Base-by-base conservation (phyloP, 768 basidiomycete genomes). In the Pisolithus microcarpus region DNA sequence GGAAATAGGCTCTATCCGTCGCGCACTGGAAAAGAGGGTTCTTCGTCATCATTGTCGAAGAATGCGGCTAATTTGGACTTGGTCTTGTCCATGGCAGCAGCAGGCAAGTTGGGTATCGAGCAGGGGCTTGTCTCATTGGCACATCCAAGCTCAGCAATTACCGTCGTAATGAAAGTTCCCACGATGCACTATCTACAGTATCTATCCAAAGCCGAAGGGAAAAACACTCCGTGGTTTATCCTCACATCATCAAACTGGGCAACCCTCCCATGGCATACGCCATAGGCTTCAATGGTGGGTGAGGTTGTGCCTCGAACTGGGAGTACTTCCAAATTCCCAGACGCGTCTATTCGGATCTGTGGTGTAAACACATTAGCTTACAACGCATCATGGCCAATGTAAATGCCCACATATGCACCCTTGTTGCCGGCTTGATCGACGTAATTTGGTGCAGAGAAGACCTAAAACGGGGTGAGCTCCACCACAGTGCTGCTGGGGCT, bases 391-490 rank as follows among this genome's bases (percentile, higher is more conserved):
- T 39, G 40, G 42, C 26, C 19, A 37, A 23, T 48, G 15, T 39
- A 52, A 18, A 43, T 16, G 74, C 85, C 65, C 63, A 91, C 90
- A 67, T 86, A 94, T 53, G 92, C 92, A 9, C 87, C 93, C 69
- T 91, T 92, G 70, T 95, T 95, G 6, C 89, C 87, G 3, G 78
- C 83, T 62, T 92, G 88, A 69, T 95, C 92, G 24, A 91, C 87
- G 59, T 94, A 93, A 65, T 98, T 97, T 4, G 95, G 95, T 37
- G 95, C 94, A 42, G 89, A 92, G 66, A 93, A 94, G 7, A 91
- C 87, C 87, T 89, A 55, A 53, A 53, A 39, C 30, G 28, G 36
- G 11, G 38, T 58, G 44, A 53, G 51, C 51, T 61, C 62, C 3
- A 18, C 47, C 21, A 8, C 51, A 7, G 26, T 47, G 49, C n/a